Conservation (phyloP, 2,329 filamentous ascomycete genomes). For the Penicillium janthinellum region DNA sequence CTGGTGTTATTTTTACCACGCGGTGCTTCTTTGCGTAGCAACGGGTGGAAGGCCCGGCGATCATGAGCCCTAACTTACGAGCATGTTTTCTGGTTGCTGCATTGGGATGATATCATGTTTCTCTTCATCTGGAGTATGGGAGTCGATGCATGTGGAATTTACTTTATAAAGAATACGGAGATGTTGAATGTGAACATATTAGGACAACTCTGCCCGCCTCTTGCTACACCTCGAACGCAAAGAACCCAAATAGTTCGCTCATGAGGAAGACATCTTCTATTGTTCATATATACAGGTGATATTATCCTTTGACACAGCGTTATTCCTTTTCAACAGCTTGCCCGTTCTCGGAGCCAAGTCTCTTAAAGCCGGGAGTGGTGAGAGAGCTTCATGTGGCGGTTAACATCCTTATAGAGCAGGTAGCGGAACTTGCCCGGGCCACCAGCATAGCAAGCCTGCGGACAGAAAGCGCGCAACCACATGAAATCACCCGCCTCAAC, state of each 20-base stretch:
- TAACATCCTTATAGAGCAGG: slow-evolving; percentile 31
- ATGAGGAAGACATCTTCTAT: not conserved
- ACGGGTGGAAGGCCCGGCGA: not conserved
- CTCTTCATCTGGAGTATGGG: slow-evolving; percentile 27
- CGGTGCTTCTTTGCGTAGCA: not conserved
- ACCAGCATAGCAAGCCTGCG: slow-evolving; percentile 31
- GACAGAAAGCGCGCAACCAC: slow-evolving; percentile 32
- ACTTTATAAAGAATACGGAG: slow-evolving; percentile 14
- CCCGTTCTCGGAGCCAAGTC: not conserved
- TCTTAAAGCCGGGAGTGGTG: not conserved
- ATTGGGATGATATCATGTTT: slow-evolving; percentile 31
- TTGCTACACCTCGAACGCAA: not conserved
- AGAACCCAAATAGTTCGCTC: not conserved
- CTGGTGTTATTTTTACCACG: not conserved
- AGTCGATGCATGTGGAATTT: slow-evolving; percentile 17
- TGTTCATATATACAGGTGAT: slow-evolving; percentile 3
- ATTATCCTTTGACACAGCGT: not conserved
- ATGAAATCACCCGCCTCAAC: slow-evolving; percentile 31
- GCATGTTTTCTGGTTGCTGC: slow-evolving; percentile 24
- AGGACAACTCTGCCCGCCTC: not conserved
- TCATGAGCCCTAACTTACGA: slow-evolving; percentile 17
- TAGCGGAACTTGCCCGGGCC: slow-evolving; percentile 30
- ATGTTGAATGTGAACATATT: slow-evolving; percentile 1
- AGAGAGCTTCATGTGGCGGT: slow-evolving; percentile 30
- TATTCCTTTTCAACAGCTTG: not conserved